phyloP scores from a whole-genome alignment of 306 rosid genomes.

The Herpetospermum pedunculosum region DNA sequence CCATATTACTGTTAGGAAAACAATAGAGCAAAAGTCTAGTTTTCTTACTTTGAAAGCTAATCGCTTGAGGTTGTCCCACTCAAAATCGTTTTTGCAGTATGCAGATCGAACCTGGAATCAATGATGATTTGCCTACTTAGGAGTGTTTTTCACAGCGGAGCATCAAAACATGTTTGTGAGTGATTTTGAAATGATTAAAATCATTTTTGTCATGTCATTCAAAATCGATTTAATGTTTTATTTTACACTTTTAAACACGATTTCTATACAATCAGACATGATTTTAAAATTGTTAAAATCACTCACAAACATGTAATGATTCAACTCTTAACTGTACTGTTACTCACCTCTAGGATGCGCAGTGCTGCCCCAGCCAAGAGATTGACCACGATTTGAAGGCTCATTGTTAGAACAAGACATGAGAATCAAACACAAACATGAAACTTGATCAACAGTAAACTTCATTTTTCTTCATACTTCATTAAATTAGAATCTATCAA shows the following conservation, averaged over 20 bases:
- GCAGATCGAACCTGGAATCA: conserved; percentile 66
- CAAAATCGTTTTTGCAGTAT: conserved; percentile 77
- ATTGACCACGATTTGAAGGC: background rate
- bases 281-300: no score
- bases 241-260: no score
- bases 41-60: conserved; percentile 49
- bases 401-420: conserved; percentile 11
- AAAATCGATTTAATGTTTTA: no score
- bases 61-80: conserved; percentile 74
- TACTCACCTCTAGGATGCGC: conserved; percentile 75
- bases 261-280: no score
- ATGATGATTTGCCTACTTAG: background rate
- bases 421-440: background rate
- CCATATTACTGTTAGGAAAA: background rate
- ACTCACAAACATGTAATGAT: no score
- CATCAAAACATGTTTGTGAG: no score
- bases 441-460: background rate
- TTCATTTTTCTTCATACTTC: background rate
- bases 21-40: background rate
- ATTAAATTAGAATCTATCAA: background rate
- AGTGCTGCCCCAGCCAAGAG: conserved; percentile 45
- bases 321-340: background rate
- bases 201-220: no score
- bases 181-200: no score
- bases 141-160: background rate